Evolutionary conservation across 306 rosid genomes (phyloP), one percentile per base, ranked within the genome.

Genomic region (Dalbergia cultrata): DNA sequence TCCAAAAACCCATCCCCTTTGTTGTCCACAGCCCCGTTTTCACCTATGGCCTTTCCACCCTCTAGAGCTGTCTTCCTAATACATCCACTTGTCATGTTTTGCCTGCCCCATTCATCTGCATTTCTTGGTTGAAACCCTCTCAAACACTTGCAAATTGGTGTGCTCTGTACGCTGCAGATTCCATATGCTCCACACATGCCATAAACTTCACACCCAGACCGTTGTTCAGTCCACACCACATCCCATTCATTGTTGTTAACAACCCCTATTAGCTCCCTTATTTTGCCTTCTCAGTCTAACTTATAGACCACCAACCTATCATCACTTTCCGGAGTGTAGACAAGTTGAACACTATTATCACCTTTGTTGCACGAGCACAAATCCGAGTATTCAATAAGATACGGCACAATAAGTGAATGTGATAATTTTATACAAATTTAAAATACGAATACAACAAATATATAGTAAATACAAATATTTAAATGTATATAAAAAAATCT

Each of bases 51-150:
- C 16, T 19, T 68, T 52, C 22, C 74, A 44, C 74, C 85, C 37
- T 70, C 19, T 67, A 89, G 56, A 0, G 68, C 41, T 16, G 59
- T 70, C 35, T 6, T 52, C 19, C 70, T 79, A 21, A 69, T 39
- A 19, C 77, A 57, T 3, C 67, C 77, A 26, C 21, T 49, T 1
- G 64, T 67, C 84, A 82, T 84, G 8, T 58, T 61, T 3, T 73
- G 62, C 0, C 0, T 41, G 0, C 58, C 44, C 88, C 90, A 86
- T 0, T 63, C 83, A 9, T 50, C 33, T 8, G 1, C 18, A 2
- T 77, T 74, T 14, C 45, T 84, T 2, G 87, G 82, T 14, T 14
- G 45, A 54, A 83, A 88, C 54, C 90, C 90, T 11, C 14, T 52
- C 26, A 81, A 63, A 65, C 88, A 89, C 5, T 41, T 60, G 44